Evolutionary conservation across 371 early-diverging fungal genomes (phyloP).

Genomic region (Cokeromyces recurvatus): DNA sequence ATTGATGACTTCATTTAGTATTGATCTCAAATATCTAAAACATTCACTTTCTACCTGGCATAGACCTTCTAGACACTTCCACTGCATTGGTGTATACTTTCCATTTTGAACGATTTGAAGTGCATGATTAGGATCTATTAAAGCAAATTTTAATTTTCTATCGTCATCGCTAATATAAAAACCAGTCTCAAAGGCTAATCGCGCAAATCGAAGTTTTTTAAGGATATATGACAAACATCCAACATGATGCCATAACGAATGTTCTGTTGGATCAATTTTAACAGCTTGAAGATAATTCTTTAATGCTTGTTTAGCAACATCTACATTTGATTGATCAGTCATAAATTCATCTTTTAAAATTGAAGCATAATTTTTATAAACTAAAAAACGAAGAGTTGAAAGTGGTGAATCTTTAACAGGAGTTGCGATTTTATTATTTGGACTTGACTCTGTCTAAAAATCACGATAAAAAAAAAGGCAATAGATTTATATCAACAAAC

Average conservation of each 20-base stretch:
- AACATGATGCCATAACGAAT: constrained; percentile 49
- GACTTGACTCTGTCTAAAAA: constrained; percentile 1
- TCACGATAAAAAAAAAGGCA: background rate
- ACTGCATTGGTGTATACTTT: constrained; percentile 40
- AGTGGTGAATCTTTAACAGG: constrained; percentile 15
- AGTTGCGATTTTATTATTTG: background rate
- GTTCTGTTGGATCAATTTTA: constrained; percentile 51
- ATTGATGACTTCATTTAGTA: no score
- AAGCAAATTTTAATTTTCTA: constrained; percentile 1
- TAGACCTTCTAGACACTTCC: constrained; percentile 54
- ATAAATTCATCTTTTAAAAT: constrained; percentile 45
- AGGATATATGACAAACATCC: constrained; percentile 40
- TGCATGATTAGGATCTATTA: constrained; percentile 5
- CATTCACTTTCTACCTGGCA: constrained; percentile 37
- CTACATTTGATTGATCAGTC: constrained; percentile 4
- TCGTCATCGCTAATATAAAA: constrained; percentile 13
- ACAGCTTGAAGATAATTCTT: constrained; percentile 52
- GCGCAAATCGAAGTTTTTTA: constrained; percentile 42
- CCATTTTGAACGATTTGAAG: constrained; percentile 4
- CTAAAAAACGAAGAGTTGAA: constrained; percentile 44
- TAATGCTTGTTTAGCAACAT: constrained; percentile 34
- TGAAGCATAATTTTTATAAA: constrained; percentile 57
- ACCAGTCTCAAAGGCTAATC: constrained; percentile 48
- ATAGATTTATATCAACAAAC: background rate
- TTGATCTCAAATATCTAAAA: no score